phyloP scores from a whole-genome alignment of 2,329 filamentous ascomycete species.

The Phoma herbarum region DNA sequence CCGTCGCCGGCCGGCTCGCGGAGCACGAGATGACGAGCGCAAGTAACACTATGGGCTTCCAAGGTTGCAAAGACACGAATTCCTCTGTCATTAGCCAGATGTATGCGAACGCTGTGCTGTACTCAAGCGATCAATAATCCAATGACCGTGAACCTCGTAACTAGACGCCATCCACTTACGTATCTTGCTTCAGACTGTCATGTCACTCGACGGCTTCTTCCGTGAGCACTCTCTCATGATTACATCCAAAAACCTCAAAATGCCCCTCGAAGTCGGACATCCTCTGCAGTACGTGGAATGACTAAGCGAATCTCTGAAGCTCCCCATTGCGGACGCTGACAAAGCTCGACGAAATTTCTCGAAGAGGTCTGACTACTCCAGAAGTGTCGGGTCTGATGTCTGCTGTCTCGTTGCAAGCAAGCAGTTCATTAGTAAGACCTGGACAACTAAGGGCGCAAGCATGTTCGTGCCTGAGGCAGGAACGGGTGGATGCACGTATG shows the following conservation, averaged over 20 bases:
- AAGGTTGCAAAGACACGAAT: not conserved
- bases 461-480: slow-evolving; percentile 10
- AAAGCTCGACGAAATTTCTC: slow-evolving; percentile 2
- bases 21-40: no score
- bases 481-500: slow-evolving; percentile 1
- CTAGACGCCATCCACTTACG: not conserved
- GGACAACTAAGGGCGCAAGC: not conserved
- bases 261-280: not conserved
- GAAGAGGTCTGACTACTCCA: not conserved
- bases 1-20: not conserved
- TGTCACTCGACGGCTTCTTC: no score
- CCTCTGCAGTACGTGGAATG: not conserved
- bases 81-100: not conserved
- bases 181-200: not conserved
- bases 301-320: not conserved
- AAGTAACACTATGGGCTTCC: no score
- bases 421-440: not conserved
- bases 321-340: not conserved
- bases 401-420: not conserved
- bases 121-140: not conserved
- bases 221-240: not conserved
- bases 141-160: not conserved
- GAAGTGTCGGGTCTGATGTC: not conserved
- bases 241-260: not conserved
- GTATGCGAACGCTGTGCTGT: not conserved